Evolutionary conservation across 352 stramenopile species (phyloP), one percentile per base, ranked within the genome.

Genomic region (Peronospora farinosa): DNA sequence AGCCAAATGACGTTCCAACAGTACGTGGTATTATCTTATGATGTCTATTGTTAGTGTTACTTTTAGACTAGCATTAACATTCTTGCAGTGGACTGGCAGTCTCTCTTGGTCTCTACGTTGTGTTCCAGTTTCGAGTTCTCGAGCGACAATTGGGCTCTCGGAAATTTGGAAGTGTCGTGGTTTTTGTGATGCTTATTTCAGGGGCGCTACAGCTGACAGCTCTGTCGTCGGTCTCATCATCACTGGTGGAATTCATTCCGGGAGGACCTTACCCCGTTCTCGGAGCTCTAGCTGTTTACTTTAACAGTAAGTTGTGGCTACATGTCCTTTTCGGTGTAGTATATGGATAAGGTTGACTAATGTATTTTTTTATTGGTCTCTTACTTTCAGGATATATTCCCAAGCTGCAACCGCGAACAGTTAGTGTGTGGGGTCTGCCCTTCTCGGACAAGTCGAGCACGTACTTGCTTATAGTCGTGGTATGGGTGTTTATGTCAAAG

Each of bases 121-220:
- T 94, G 50, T 94, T 90, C 68, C 78, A 91, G 67, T 92, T 86
- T 60, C 78, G 83, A 38, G 64, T 91, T 17, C 57, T 94, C 15
- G 83, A 94, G 54, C 70, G 83, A 2, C 64, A 91, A 63, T 73
- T 94, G 77, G 83, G 83, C 10, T 92, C 83, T 49, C 76, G 81
- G 43, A 94, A 94, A 51, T 94, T 92, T 46, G 80, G 83, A 25
- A 92, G 79, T 47, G 35, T 88, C 6, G 27, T 86, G 13, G 59
- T 90, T 36, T 91, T 87, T 39, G 57, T 86, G 21, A 54, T 86
- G 47, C 28, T 72, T 5, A 65, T 81, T 44, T 75, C 60, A 15
- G 73, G 69, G 7, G 60, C 54, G 12, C 35, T 90, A 40, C 58
- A 88, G 47, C 37, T 80, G 7, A 67, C 55, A 37, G 48, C 67